phyloP scores from a whole-genome alignment of 371 early-diverging fungal species.

The Homolaphlyctis polyrhiza region DNA sequence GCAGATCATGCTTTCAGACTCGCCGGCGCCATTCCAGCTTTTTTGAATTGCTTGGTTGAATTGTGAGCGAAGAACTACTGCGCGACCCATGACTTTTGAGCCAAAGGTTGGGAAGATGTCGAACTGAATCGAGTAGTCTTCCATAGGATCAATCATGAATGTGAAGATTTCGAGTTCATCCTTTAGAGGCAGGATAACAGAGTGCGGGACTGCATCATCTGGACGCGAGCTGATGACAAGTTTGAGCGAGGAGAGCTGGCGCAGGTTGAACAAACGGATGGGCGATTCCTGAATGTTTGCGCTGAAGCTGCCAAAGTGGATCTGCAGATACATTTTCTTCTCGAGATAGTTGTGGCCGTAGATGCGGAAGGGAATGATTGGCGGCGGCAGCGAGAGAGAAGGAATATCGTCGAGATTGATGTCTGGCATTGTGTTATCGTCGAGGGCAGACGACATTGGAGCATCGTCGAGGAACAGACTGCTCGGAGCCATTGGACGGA shows the following conservation, averaged over 20 bases:
- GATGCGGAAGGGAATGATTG: slow-evolving; percentile 92
- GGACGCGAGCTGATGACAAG: slow-evolving; percentile 67
- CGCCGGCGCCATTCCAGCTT: slow-evolving; percentile 31
- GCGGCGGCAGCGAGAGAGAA: slow-evolving; percentile 86
- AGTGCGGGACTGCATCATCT: slow-evolving; percentile 85
- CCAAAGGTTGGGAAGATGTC: slow-evolving; percentile 93
- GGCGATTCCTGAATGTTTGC: slow-evolving; percentile 20
- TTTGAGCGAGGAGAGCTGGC: slow-evolving; percentile 53
- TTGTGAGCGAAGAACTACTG: slow-evolving; percentile 68
- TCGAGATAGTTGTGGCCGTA: slow-evolving; percentile 94
- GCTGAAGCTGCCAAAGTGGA: slow-evolving; percentile 46
- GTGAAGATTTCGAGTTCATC: slow-evolving; percentile 73
- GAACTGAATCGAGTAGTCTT: slow-evolving; percentile 79
- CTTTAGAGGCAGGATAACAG: slow-evolving; percentile 80
- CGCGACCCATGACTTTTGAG: slow-evolving; percentile 86
- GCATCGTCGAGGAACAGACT: slow-evolving; percentile 24
- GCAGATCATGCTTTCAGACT: slow-evolving; percentile 45
- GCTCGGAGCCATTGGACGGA: slow-evolving; percentile 37
- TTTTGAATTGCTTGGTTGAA: slow-evolving; percentile 38
- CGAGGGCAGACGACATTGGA: background rate
- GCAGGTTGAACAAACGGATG: slow-evolving; percentile 35
- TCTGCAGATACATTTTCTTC: slow-evolving; percentile 73
- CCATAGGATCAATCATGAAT: slow-evolving; percentile 74
- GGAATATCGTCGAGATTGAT: slow-evolving; percentile 75
- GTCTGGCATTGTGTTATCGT: slow-evolving; percentile 20